Base-by-base conservation (phyloP, 2,329 filamentous ascomycete species). In the Cadophora malorum region DNA sequence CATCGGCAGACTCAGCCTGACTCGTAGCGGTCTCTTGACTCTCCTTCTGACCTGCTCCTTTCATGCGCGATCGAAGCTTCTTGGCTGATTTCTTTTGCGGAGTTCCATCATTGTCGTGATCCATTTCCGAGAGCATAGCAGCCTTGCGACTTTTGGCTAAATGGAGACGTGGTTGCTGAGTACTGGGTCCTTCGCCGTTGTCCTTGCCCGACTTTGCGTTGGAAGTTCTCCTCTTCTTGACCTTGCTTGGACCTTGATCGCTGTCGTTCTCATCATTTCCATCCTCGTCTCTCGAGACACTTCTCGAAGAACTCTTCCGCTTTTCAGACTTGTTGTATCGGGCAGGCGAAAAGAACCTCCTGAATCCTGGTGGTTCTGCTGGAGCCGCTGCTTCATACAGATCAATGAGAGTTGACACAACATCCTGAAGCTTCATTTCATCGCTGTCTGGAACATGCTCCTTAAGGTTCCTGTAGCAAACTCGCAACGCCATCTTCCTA, bases 371-470 rank as follows among this genome's bases (percentile, higher is more conserved):
- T 49, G 73, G 73, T 52, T 75, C 74, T 45, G 69, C 41, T 6
- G 72, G 75, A 55, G 69, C 65, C 2, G 74, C 67, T 35, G 53
- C 28, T 55, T 77, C 72, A 53, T 74, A 76, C 6, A 65, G 67
- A 63, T 73, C 63, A 21, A 78, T 75, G 14, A 78, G 69, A 49
- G 62, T 35, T 5, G 69, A 56, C 21, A 78, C 61, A 19, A 73
- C 67, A 3, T 78, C 74, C 50, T 73, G 73, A 23, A 79, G 69
- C 9, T 71, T 70, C 73, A 76, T 77, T 19, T 74, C 63, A 35
- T 76, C 67, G n/a, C 74, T 58, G 7, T 69, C 73, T 7, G 67
- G 67, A 5, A 80, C 65, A 8, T 72, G 68, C 1, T 68, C 52
- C 63, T 74, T 76, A 7, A 79, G 68, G 28, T 70, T 71, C 47